Evolutionary conservation across 371 early-diverging fungal genomes (phyloP).

Genomic region (Mortierella sp.): DNA sequence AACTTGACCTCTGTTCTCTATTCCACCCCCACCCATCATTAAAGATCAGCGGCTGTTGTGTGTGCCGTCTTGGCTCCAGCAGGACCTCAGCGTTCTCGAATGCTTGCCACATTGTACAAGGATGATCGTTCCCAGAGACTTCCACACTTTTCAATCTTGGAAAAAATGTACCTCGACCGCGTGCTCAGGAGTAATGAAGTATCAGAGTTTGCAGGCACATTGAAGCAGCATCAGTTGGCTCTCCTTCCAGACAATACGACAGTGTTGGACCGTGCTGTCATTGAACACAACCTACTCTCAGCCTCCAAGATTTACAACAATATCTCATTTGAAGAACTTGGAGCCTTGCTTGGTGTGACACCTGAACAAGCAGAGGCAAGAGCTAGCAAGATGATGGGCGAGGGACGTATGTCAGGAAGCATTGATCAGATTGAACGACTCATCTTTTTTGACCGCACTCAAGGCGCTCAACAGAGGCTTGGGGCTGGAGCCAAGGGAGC

Average conservation of each 20-base stretch:
- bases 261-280: conserved; percentile 91
- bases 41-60: conserved; percentile 75
- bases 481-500: conserved; percentile 39
- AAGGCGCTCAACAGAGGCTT: conserved; percentile 37
- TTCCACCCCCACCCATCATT: not conserved
- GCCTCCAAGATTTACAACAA: conserved; percentile 90
- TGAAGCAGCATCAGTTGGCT: conserved; percentile 85
- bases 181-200: conserved; percentile 83
- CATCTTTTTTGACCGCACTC: conserved; percentile 82
- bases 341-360: conserved; percentile 77
- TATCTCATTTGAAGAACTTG: conserved; percentile 87
- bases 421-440: conserved; percentile 91
- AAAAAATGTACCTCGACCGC: conserved; percentile 92
- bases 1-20: too few species aligned
- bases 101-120: conserved; percentile 91
- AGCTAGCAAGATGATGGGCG: conserved; percentile 91
- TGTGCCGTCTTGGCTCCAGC: conserved; percentile 93
- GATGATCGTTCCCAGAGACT: conserved; percentile 84
- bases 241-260: conserved; percentile 77
- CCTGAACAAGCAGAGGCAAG: conserved; percentile 86
- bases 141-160: conserved; percentile 77
- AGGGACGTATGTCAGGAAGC: conserved; percentile 84
- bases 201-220: conserved; percentile 75
- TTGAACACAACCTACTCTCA: conserved; percentile 92
- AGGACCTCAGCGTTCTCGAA: conserved; percentile 88